Percentiles rank a stretch among this genome's conserved stretches.
phyloP scores from a whole-genome alignment of 768 basidiomycete species.

The Tylopilus sp. region DNA sequence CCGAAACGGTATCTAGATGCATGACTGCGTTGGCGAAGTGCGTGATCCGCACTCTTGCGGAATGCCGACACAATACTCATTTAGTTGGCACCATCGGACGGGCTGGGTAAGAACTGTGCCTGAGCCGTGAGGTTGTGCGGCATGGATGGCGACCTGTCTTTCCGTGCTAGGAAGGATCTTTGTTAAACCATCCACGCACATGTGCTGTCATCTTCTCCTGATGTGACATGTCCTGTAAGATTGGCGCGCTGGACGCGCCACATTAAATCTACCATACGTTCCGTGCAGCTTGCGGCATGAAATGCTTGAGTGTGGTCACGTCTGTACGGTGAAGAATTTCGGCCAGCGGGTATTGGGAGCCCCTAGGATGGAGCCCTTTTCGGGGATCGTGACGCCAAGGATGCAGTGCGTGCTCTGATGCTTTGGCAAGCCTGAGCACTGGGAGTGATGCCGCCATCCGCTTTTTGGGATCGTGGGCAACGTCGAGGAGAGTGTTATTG shows the following conservation, averaged over 20 bases:
- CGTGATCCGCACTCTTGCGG: conserved; percentile 19
- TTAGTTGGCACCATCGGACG: neutral
- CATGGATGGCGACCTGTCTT: conserved; percentile 3
- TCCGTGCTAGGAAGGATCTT: neutral
- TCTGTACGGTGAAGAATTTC: neutral
- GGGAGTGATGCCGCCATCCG: neutral
- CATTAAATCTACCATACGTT: neutral
- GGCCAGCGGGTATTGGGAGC: neutral
- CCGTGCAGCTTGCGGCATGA: neutral
- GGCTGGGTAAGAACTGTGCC: conserved; percentile 10
- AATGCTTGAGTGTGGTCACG: neutral
- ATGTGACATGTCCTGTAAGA: conserved; percentile 1
- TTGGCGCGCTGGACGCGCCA: neutral
- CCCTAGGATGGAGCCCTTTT: neutral
- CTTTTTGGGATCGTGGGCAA: neutral
- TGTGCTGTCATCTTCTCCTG: conserved; percentile 1
- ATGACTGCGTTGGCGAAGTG: neutral
- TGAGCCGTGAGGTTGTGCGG: conserved; percentile 6
- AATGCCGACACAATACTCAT: conserved; percentile 19
- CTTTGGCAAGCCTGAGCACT: too few relatives aligned
- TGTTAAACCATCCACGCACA: neutral
- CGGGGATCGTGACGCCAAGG: neutral
- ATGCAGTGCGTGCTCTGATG: neutral
- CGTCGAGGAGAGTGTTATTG: neutral
- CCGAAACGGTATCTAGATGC: conserved; percentile 17